Evolutionary conservation across 129 eudicot genomes (phyloP).

Genomic region (Oenanthe sinensis): DNA sequence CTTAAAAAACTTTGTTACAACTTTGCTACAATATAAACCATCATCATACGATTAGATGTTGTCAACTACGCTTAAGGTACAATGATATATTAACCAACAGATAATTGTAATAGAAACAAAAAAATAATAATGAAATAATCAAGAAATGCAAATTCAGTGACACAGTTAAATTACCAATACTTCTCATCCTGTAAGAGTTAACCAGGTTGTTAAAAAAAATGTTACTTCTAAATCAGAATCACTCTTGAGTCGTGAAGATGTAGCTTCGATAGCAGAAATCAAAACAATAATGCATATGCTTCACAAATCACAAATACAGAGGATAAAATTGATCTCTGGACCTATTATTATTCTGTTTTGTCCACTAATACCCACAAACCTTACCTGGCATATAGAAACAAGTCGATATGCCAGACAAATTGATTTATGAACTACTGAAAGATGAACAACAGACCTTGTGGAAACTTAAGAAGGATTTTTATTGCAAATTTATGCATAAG

Average conservation of each 20-base stretch:
- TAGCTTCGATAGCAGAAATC: background rate
- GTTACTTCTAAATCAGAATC: background rate
- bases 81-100: background rate
- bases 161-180: background rate
- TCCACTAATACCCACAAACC: background rate
- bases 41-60: background rate
- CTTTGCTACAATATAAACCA: background rate
- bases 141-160: background rate
- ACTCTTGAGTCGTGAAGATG: background rate
- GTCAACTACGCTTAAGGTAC: background rate
- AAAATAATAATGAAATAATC: background rate
- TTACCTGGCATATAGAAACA: background rate
- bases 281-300: background rate
- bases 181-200: background rate
- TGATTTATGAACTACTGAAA: background rate
- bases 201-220: background rate
- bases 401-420: background rate
- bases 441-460: background rate
- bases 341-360: background rate
- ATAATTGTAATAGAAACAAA: background rate
- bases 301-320: slow-evolving; percentile 2
- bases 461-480: background rate
- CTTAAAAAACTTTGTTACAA: background rate
- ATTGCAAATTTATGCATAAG: background rate
- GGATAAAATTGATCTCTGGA: background rate